phyloP scores from a whole-genome alignment of 2,329 filamentous ascomycete species.

The Neophaeococcomyces mojaviensis region DNA sequence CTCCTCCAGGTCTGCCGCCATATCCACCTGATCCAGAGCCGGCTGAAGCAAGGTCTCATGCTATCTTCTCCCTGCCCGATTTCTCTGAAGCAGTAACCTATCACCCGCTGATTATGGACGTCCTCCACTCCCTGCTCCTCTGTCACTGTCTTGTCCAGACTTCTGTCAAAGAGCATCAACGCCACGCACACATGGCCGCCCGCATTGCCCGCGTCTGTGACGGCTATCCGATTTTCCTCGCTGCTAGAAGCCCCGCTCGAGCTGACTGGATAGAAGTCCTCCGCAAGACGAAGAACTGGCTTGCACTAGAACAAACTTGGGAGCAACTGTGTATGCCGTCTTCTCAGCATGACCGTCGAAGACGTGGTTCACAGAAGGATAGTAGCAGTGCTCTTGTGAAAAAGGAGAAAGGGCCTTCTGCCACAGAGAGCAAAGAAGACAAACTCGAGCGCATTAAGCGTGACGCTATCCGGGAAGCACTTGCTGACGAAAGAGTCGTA shows the following conservation, averaged over 20 bases:
- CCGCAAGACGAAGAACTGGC: constrained; percentile 60
- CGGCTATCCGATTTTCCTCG: constrained; percentile 73
- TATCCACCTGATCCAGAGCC: constrained; percentile 47
- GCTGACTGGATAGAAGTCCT: constrained; percentile 76
- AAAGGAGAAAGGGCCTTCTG: neutral
- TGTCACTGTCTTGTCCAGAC: constrained; percentile 76
- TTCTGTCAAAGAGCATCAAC: constrained; percentile 65
- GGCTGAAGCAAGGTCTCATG: constrained; percentile 19
- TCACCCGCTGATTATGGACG: constrained; percentile 71
- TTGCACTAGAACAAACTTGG: constrained; percentile 59
- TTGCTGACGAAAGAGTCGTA: constrained; percentile 60
- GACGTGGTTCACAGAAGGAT: constrained; percentile 9
- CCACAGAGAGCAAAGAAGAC: constrained; percentile 25
- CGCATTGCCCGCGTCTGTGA: constrained; percentile 66
- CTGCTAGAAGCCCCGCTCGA: constrained; percentile 61
- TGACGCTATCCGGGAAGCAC: constrained; percentile 59
- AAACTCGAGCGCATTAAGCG: constrained; percentile 54
- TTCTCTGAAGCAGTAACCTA: constrained; percentile 64
- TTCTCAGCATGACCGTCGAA: constrained; percentile 20
- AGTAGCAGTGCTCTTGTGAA: neutral
- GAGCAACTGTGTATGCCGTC: constrained; percentile 60
- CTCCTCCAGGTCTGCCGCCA: constrained; percentile 58
- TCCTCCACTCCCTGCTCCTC: constrained; percentile 68
- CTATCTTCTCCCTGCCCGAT: constrained; percentile 34
- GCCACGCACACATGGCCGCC: constrained; percentile 75